These are phyloP conservation scores for Auricularia heimuer DNA, from an alignment of 768 basidiomycete species.

Conservation along the genomic window DNA sequence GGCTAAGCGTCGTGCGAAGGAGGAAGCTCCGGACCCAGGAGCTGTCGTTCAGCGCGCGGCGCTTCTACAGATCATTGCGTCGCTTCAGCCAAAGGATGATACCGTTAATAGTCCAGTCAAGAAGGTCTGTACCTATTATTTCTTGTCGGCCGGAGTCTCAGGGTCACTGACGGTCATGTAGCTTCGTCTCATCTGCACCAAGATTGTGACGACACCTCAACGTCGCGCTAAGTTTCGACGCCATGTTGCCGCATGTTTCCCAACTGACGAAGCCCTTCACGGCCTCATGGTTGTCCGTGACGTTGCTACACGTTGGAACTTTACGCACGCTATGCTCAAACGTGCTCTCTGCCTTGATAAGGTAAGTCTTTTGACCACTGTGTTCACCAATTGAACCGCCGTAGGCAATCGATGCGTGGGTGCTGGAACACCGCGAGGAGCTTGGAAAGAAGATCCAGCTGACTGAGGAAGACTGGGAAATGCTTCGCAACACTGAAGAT, in stretches of 20 bases:
- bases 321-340: slow-evolving; percentile 25
- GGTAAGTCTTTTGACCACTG: slow-evolving; percentile 9
- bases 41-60: slow-evolving; percentile 11
- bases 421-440: slow-evolving; percentile 12
- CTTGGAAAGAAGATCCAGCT: slow-evolving; percentile 12
- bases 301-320: slow-evolving; percentile 27
- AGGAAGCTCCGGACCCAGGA: slow-evolving; percentile 15
- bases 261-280: slow-evolving; percentile 5
- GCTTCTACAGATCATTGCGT: slow-evolving; percentile 13
- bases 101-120: slow-evolving; percentile 12
- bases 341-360: slow-evolving; percentile 17
- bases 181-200: slow-evolving; percentile 22
- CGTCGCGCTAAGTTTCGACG: slow-evolving; percentile 17
- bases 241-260: slow-evolving; percentile 10
- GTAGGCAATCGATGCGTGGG: slow-evolving; percentile 28
- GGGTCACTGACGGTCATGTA: slow-evolving; percentile 9
- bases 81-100: neutral
- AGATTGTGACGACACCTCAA: slow-evolving; percentile 25
- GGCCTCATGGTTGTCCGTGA: slow-evolving; percentile 23
- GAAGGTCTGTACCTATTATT: too few relatives aligned
- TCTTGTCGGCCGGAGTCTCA: too few relatives aligned
- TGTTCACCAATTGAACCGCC: too few relatives aligned
- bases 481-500: neutral
- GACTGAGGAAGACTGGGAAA: slow-evolving; percentile 7
- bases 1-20: neutral